Percentiles rank a stretch among this genome's conserved stretches.
These are phyloP conservation scores for Ailanthus altissimus DNA, from an alignment of 345 rosid species.

Conservation along the genomic window DNA sequence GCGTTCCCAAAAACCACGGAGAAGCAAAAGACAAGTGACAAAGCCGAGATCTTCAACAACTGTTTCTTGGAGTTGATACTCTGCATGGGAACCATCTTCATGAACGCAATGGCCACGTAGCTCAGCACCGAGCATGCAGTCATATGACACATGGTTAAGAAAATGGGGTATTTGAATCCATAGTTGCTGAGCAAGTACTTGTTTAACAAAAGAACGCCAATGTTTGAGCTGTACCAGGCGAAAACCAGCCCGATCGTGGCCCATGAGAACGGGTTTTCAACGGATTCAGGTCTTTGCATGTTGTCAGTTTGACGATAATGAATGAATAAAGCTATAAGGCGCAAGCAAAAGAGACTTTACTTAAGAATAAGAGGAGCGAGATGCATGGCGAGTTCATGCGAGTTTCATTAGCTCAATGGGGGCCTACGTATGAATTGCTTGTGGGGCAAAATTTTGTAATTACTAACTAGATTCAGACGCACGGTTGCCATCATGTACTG, in stretches of 20 bases:
- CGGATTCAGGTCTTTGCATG: constrained; percentile 3
- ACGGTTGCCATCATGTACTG: constrained; percentile 4
- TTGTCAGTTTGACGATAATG: background rate
- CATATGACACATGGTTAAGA: constrained; percentile 82
- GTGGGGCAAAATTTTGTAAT: background rate
- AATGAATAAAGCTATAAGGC: background rate
- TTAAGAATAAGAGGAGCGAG: background rate
- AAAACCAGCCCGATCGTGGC: constrained; percentile 55
- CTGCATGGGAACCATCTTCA: constrained; percentile 73
- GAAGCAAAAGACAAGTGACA: constrained; percentile 62
- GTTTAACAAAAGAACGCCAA: constrained; percentile 67
- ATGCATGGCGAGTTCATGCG: background rate
- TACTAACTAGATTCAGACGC: background rate
- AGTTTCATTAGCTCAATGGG: background rate
- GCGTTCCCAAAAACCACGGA: constrained; percentile 68
- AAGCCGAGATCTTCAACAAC: constrained; percentile 55
- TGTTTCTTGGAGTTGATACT: constrained; percentile 53
- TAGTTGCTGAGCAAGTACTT: constrained; percentile 66
- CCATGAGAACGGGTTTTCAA: constrained; percentile 21
- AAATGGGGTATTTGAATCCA: constrained; percentile 75
- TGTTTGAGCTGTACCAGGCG: constrained; percentile 64
- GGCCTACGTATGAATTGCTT: background rate
- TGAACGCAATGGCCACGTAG: constrained; percentile 58
- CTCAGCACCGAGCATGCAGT: constrained; percentile 66
- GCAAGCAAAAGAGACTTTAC: background rate